A percentile compares a stretch with the other conserved stretches of the same genome.
Evolutionary conservation across 2,329 filamentous ascomycete genomes (phyloP).

Genomic region (Ilyonectria mors-panacis): DNA sequence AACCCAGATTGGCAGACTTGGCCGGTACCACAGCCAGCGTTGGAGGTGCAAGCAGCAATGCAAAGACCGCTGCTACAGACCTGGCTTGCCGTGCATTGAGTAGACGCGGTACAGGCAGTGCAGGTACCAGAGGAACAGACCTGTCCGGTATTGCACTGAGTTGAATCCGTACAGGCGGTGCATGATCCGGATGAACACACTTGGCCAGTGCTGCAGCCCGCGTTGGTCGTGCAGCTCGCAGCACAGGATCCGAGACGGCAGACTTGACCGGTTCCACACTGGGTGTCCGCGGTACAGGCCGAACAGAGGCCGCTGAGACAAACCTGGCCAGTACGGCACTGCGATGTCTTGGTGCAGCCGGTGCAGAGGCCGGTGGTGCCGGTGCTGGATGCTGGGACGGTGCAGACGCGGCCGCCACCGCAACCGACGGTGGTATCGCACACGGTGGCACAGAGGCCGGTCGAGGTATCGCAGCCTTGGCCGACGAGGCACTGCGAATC

Average conservation of each 20-base stretch:
- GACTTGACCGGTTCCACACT: conserved; percentile 20
- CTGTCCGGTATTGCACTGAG: conserved; percentile 16
- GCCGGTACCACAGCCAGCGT: conserved; percentile 20
- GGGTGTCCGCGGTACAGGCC: not conserved
- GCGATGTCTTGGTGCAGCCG: conserved; percentile 6
- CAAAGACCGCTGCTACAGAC: conserved; percentile 28
- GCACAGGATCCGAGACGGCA: conserved; percentile 24
- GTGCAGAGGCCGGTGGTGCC: conserved; percentile 15
- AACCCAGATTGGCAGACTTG: conserved; percentile 23
- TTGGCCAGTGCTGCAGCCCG: conserved; percentile 27
- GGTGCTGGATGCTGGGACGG: not conserved
- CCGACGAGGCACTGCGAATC: conserved; percentile 20
- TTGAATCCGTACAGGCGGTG: not conserved
- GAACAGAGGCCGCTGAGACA: conserved; percentile 10
- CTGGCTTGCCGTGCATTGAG: conserved; percentile 18
- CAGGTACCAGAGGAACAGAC: conserved; percentile 22
- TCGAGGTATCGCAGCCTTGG: conserved; percentile 20
- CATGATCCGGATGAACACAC: conserved; percentile 16
- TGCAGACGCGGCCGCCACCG: conserved; percentile 26
- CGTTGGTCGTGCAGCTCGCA: conserved; percentile 10
- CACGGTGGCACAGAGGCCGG: conserved; percentile 15
- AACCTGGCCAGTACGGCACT: conserved; percentile 21
- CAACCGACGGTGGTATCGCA: conserved; percentile 20
- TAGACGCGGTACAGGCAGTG: conserved; percentile 10
- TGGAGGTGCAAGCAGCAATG: not conserved